Evolutionary conservation across 192 early-diverging fungal genomes (phyloP).

Genomic region (Coemansia brasiliensis): DNA sequence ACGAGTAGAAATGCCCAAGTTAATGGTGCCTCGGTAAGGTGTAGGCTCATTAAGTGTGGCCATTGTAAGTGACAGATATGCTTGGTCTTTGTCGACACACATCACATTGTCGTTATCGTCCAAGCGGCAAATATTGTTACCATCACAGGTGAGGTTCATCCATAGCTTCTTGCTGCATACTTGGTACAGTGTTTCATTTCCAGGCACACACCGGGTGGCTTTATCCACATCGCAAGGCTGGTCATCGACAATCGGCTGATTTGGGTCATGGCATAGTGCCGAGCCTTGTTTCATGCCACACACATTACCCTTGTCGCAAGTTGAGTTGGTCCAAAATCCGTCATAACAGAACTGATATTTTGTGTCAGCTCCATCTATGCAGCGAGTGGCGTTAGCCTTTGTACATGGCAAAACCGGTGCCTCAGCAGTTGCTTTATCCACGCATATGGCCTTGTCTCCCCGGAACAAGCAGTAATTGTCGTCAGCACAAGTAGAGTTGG

Average conservation of each 20-base stretch:
- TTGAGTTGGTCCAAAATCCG: slow-evolving; percentile 32
- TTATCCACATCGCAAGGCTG: slow-evolving; percentile 31
- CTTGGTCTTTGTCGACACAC: slow-evolving; percentile 30
- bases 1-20: slow-evolving; percentile 3
- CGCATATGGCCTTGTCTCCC: slow-evolving; percentile 15
- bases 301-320: slow-evolving; percentile 30
- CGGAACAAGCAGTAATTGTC: slow-evolving; percentile 26
- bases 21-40: slow-evolving; percentile 2
- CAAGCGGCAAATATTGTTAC: slow-evolving; percentile 31
- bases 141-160: slow-evolving; percentile 37
- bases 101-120: slow-evolving; percentile 15
- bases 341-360: slow-evolving; percentile 31
- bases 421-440: slow-evolving; percentile 31
- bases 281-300: slow-evolving; percentile 34
- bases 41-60: slow-evolving; percentile 8
- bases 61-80: slow-evolving; percentile 1
- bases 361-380: slow-evolving; percentile 12
- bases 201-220: slow-evolving; percentile 20
- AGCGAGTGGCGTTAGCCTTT: slow-evolving; percentile 23
- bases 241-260: slow-evolving; percentile 29
- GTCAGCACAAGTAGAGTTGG: slow-evolving; percentile 36
- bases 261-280: slow-evolving; percentile 41
- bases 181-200: slow-evolving; percentile 29
- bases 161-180: slow-evolving; percentile 38
- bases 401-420: slow-evolving; percentile 26